Evolutionary conservation across 1,284 basidiomycete genomes (phyloP).

Genomic region (Rhodotorula sp.): DNA sequence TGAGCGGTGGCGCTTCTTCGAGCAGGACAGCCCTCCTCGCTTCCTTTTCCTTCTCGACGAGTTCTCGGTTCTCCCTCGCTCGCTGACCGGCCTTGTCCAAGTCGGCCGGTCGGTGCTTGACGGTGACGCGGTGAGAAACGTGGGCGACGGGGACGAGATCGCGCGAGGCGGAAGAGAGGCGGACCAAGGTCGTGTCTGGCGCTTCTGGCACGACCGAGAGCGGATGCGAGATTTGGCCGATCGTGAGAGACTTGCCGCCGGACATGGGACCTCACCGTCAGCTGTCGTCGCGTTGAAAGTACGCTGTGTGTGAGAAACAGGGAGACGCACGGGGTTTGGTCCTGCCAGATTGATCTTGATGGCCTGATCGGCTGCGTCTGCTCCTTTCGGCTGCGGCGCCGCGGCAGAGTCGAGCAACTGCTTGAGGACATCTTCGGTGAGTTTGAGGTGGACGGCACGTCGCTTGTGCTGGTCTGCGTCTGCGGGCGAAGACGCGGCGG

Average conservation of each 20-base stretch:
- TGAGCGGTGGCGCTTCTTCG: conserved; percentile 9
- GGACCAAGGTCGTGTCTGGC: conserved; percentile 24
- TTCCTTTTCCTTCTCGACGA: conserved; percentile 27
- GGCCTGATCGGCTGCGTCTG: not conserved
- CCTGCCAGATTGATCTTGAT: conserved; percentile 12
- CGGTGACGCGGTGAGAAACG: conserved; percentile 26
- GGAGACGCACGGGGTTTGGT: conserved; percentile 2
- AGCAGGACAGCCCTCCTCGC: conserved; percentile 31
- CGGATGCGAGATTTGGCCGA: conserved; percentile 25
- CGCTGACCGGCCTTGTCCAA: conserved; percentile 23
- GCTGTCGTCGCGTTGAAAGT: not conserved
- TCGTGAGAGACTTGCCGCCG: conserved; percentile 22
- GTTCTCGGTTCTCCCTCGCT: conserved; percentile 19
- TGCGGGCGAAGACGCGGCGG: conserved; percentile 3
- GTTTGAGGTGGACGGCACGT: conserved; percentile 30
- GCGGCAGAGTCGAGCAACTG: conserved; percentile 20
- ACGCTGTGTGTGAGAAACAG: too few species aligned
- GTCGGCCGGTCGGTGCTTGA: conserved; percentile 8
- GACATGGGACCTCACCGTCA: not conserved
- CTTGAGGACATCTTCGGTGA: conserved; percentile 25
- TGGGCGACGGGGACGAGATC: conserved; percentile 24
- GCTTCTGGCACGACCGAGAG: conserved; percentile 30
- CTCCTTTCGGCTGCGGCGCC: not conserved
- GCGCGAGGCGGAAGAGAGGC: conserved; percentile 9
- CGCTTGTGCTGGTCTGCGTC: not conserved